Evolutionary conservation across 441 rosid species (phyloP), one percentile per base, ranked within the genome.

Genomic region (Croton setiger): DNA sequence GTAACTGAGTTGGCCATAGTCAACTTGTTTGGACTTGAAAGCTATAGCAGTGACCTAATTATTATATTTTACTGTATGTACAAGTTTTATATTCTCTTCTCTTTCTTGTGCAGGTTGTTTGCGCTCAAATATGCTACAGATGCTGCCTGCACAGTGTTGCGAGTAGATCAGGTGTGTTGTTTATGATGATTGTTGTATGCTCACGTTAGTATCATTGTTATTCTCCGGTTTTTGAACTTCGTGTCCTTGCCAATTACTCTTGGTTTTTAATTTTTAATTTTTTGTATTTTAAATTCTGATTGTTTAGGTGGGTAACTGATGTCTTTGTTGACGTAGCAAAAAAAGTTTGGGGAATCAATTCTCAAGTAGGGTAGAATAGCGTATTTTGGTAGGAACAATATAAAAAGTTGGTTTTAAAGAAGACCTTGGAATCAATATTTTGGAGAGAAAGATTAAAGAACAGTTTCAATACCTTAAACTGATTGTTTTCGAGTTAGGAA

Each of bases 91-190:
- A 23, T 59, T 51, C 9, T 15, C 6, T 17, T 21, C 51, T 31
- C n/a, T 33, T 48, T n/a, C 57, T 59, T 66, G 36, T 74, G 35
- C 82, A 92, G 99, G 93, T 77, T 81, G 55, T 88, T 88, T 74
- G 98, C 98, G 4, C 98, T 96, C 44, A 93, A 88, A 76, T 96
- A 84, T 72, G 95, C 99, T 73, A 89, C 98, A 15, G 98, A 91
- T 78, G 99, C 99, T 78, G 96, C 92, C 66, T 90, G 98, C 86
- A 93, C 99, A 18, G 98, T 96, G 18, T 82, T 93, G 78, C 90
- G 98, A 43, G 98, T 96, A 49, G 98, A 96, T 79, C 98, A 91
- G 99, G 99, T 92, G 80, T 67, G 13, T 31, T 49, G 21, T 52
- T 23, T 17, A 14, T 64, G n/a, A 9, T 9, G 3, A 35, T 53